phyloP scores from a whole-genome alignment of 1,284 basidiomycete genomes.

The Wolfiporia cocos region DNA sequence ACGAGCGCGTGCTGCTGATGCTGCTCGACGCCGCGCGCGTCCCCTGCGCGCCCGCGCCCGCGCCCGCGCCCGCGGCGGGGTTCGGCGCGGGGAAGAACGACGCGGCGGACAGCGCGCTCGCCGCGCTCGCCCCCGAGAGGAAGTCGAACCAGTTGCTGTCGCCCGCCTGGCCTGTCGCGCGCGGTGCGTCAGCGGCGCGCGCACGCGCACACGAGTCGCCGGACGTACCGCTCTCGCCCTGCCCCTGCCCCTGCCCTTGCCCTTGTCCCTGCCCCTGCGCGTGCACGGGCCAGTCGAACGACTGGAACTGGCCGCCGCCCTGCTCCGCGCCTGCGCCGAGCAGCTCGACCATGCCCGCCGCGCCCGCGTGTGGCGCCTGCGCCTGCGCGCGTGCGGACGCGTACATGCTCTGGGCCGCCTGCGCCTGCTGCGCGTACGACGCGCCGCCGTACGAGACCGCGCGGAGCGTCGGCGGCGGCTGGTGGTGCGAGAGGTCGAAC shows the following conservation, averaged over 20 bases:
- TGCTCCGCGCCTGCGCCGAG: conserved; percentile 13
- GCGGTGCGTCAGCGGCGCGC: no score
- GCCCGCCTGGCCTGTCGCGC: background rate
- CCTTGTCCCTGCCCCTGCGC: conserved; percentile 16
- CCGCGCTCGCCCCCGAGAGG: conserved; percentile 11
- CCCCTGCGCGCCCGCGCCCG: no score
- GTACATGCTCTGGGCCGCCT: conserved; percentile 11
- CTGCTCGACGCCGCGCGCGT: conserved; percentile 18
- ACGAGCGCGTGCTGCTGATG: conserved; percentile 10
- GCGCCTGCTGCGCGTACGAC: conserved; percentile 14
- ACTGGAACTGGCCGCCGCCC: conserved; percentile 13
- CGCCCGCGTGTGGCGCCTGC: conserved; percentile 3
- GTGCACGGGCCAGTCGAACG: conserved; percentile 26
- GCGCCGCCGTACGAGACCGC: conserved; percentile 13
- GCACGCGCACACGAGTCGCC: no score
- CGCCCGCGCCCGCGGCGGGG: no score
- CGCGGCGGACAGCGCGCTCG: background rate
- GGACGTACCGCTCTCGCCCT: no score
- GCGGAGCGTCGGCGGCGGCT: conserved; percentile 13
- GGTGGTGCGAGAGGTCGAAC: conserved; percentile 8
- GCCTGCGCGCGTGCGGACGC: conserved; percentile 4
- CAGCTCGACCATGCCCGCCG: conserved; percentile 16
- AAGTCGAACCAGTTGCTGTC: conserved; percentile 23
- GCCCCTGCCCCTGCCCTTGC: no score
- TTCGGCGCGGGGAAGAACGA: conserved; percentile 3